A percentile compares a stretch with the other conserved stretches of the same genome.
Evolutionary conservation across 139 green algal species (phyloP).

Genomic region (Auxenochlorella protothecoides): DNA sequence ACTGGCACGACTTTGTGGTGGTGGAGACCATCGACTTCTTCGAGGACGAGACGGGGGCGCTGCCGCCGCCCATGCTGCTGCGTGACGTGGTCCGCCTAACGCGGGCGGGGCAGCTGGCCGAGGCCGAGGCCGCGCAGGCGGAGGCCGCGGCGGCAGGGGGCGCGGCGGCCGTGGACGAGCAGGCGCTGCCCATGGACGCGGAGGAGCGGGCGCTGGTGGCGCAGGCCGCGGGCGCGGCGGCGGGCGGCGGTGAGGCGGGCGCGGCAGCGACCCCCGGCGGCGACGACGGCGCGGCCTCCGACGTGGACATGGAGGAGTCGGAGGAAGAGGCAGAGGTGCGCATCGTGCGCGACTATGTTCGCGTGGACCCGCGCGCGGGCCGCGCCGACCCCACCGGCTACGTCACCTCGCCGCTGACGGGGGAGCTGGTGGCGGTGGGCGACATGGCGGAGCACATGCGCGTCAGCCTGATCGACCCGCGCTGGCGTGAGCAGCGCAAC

Average conservation of each 20-base stretch:
- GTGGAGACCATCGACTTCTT: conserved; percentile 95
- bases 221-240: conserved; percentile 27
- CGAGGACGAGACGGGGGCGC: conserved; percentile 77
- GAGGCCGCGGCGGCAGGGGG: conserved; percentile 13
- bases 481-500: conserved; percentile 88
- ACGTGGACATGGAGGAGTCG: conserved; percentile 46
- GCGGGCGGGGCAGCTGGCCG: conserved; percentile 29
- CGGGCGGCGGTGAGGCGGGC: neutral
- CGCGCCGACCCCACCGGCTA: conserved; percentile 42
- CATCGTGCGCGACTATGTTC: conserved; percentile 88
- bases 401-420: conserved; percentile 93
- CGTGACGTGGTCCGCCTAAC: conserved; percentile 66
- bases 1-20: conserved; percentile 97
- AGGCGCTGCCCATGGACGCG: conserved; percentile 67
- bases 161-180: conserved; percentile 9
- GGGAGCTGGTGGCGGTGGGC: conserved; percentile 60
- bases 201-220: conserved; percentile 74
- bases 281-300: conserved; percentile 5
- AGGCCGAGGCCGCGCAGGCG: conserved; percentile 21
- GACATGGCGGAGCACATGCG: conserved; percentile 89
- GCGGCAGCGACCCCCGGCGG: neutral
- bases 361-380: conserved; percentile 26
- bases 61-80: conserved; percentile 75
- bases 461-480: conserved; percentile 80
- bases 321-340: conserved; percentile 42